Conservation (phyloP, 2,329 filamentous ascomycete genomes). For the Beauveria rudraprayagi region DNA sequence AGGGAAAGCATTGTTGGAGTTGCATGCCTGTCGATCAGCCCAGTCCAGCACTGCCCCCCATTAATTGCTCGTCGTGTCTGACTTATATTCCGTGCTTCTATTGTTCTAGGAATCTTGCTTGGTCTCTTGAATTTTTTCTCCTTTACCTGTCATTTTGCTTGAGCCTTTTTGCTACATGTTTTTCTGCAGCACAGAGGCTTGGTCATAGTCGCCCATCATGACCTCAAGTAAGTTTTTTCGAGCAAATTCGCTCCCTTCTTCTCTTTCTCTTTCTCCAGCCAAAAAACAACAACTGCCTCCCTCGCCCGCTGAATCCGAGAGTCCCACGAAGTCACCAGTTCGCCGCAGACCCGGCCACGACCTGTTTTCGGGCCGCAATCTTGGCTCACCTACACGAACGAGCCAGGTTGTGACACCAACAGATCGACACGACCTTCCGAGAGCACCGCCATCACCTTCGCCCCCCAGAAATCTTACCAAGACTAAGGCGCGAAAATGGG, state of each 20-base stretch:
- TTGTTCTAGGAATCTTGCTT: slow-evolving; percentile 1
- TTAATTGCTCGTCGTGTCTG: neutral
- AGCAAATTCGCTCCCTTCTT: slow-evolving; percentile 25
- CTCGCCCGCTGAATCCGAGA: slow-evolving; percentile 14
- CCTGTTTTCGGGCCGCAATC: neutral
- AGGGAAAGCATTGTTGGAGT: neutral
- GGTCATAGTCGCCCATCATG: slow-evolving; percentile 31
- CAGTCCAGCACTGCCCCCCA: slow-evolving; percentile 3
- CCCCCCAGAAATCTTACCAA: neutral
- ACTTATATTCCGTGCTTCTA: slow-evolving; percentile 3
- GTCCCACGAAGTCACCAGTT: neutral
- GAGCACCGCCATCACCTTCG: neutral
- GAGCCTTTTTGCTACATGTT: slow-evolving; percentile 9
- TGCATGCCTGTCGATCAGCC: slow-evolving; percentile 8
- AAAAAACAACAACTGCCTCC: slow-evolving; percentile 15
- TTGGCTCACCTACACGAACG: neutral
- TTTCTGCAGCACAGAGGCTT: slow-evolving; percentile 19
- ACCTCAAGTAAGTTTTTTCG: slow-evolving; percentile 38
- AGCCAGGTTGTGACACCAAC: slow-evolving; percentile 1
- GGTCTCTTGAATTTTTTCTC: neutral
- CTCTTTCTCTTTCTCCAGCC: slow-evolving; percentile 27
- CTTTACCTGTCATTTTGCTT: slow-evolving; percentile 2
- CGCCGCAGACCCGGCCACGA: slow-evolving; percentile 10
- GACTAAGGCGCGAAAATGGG: slow-evolving; percentile 28
- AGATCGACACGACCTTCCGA: neutral